These are phyloP conservation scores for Botrytis porri DNA, from an alignment of 2,329 filamentous ascomycete species.

Conservation along the genomic window DNA sequence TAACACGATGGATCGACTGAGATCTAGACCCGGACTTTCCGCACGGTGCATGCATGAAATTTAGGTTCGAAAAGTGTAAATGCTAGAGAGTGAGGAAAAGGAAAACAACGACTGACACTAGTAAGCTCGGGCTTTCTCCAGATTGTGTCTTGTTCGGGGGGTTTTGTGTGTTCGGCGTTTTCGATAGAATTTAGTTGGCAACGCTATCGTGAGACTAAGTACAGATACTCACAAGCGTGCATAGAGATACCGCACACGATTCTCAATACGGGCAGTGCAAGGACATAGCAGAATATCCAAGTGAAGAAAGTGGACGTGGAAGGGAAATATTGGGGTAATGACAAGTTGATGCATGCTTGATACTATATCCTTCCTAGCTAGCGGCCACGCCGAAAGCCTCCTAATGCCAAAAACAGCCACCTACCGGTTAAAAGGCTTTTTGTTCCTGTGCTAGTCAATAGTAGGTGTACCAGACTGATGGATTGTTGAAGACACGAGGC, in stretches of 20 bases:
- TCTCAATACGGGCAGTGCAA: background rate
- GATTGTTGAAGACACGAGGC: background rate
- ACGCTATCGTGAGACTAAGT: background rate
- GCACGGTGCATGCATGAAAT: background rate
- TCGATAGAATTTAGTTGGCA: background rate
- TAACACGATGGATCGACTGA: background rate
- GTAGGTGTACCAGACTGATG: background rate
- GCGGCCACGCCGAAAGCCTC: background rate
- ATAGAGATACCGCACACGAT: background rate
- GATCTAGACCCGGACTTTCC: background rate
- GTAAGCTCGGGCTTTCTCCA: background rate
- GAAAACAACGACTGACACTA: background rate
- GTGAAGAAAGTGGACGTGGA: background rate
- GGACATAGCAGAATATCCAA: background rate
- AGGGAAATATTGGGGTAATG: constrained; percentile 1
- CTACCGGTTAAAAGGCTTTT: background rate
- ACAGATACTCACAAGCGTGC: background rate
- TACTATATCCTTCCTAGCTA: background rate
- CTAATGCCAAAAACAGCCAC: constrained; percentile 4
- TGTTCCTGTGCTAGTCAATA: background rate
- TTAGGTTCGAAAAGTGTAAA: background rate
- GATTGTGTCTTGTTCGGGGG: background rate
- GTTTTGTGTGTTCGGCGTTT: background rate
- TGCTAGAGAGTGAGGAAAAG: background rate
- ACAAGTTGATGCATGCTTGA: background rate